Base-by-base conservation (phyloP, 2,329 filamentous ascomycete species). In the Ilyonectria sp. region DNA sequence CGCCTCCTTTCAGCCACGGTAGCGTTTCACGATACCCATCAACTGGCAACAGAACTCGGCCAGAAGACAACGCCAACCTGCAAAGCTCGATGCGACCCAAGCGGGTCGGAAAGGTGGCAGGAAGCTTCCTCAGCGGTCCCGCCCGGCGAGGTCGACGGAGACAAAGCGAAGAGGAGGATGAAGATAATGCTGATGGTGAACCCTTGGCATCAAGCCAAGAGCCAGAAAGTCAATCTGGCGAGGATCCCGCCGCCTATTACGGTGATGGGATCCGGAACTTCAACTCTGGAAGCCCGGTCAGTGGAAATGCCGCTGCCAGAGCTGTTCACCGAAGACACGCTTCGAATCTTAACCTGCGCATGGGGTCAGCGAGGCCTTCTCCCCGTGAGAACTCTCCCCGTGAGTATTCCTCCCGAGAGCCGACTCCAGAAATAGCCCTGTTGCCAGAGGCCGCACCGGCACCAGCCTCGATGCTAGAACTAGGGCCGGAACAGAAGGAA, bases 1-100 rank as follows among this genome's bases (percentile, higher is more conserved):
- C 84, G 21, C 78, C 83, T 26, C 82, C 85, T 53, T 75, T 82
- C 21, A 84, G 82, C 68, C 82, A 86, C 53, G 86, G 86, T 43
- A 90, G 87, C 73, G 84, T 86, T 60, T 87, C 87, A 55, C 84
- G 86, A 75, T 84, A 87, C 68, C 78, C 83, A 43, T 84, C 87
- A 4, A 87, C 86, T 2, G 81, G 84, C 49, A 83, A 83, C 40
- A 83, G 85, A 56, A 84, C 80, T 17, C 84, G 86, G 40, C 84
- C 86, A 56, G 89, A 89, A 3, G 92, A 94, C 26, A 90, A 92
- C 37, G 81, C 83, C 37, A 91, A 89, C 15, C 82, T 90, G 2
- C 92, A 93, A 67, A 91, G 91, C 73, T 94, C 93, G 0, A 89
- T 94, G 85, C 89, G 94, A 6, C 85, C 95, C 65, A 95, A 95